Conservation (phyloP, 768 basidiomycete species). For the Mycena leptocephala region DNA sequence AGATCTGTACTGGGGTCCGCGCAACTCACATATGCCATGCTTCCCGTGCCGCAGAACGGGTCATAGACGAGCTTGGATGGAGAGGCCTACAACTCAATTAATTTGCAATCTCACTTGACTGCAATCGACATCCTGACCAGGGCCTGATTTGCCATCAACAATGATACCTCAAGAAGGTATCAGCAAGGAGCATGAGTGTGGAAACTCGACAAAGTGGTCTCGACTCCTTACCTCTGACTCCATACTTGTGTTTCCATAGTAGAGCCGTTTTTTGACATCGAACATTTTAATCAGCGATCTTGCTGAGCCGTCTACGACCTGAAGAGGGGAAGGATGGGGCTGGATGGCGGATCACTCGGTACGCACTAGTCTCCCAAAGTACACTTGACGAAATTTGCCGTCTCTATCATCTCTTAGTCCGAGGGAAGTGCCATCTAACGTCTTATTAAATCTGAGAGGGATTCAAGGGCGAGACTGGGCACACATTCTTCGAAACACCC, state of each 20-base stretch:
- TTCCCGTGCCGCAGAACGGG: conserved; percentile 95
- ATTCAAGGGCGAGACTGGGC: conserved; percentile 45
- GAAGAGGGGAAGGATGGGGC: not conserved
- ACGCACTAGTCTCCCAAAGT: conserved; percentile 91
- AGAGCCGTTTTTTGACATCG: conserved; percentile 91
- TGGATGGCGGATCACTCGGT: not conserved
- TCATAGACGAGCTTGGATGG: conserved; percentile 96
- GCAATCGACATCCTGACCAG: conserved; percentile 66
- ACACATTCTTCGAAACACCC: conserved; percentile 92
- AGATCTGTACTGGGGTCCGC: not conserved
- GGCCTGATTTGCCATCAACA: conserved; percentile 97
- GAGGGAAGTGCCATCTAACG: conserved; percentile 66
- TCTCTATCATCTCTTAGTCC: conserved; percentile 72
- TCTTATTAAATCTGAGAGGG: conserved; percentile 22
- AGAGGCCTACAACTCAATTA: conserved; percentile 69
- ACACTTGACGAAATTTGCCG: conserved; percentile 79
- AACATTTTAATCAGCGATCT: conserved; percentile 78
- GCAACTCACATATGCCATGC: conserved; percentile 85
- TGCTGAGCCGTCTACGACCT: conserved; percentile 63
- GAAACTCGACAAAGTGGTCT: not conserved
- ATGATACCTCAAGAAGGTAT: conserved; percentile 66
- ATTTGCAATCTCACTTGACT: not conserved
- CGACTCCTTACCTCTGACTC: conserved; percentile 76
- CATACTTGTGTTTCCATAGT: conserved; percentile 98
- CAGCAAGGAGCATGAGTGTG: not conserved